phyloP scores from a whole-genome alignment of 129 eudicot species.

The Ambrosia trifida region DNA sequence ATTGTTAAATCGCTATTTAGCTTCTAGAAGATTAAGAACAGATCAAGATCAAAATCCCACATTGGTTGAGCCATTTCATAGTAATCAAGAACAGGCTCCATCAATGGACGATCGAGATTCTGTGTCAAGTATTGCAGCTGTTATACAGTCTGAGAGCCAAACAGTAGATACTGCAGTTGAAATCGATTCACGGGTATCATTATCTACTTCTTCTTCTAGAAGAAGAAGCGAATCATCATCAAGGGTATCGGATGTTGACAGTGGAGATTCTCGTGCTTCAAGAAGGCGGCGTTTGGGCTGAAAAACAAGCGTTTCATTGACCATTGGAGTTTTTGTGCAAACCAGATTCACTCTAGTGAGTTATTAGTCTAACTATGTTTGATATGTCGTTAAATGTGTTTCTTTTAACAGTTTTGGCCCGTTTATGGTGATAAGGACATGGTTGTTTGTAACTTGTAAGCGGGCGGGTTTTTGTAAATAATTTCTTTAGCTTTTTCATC shows the following conservation, averaged over 20 bases:
- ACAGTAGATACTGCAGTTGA: slow-evolving; percentile 80
- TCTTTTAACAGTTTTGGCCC: not conserved
- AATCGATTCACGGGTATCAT: slow-evolving; percentile 68
- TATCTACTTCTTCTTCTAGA: slow-evolving; percentile 81
- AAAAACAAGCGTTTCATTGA: slow-evolving; percentile 16
- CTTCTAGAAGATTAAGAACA: slow-evolving; percentile 62
- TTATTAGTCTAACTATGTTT: slow-evolving; percentile 10
- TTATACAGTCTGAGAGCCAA: slow-evolving; percentile 81
- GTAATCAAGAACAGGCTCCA: slow-evolving; percentile 48
- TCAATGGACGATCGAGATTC: slow-evolving; percentile 82
- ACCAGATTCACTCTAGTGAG: slow-evolving; percentile 4
- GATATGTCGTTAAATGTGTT: slow-evolving; percentile 2
- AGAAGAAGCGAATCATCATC: slow-evolving; percentile 64
- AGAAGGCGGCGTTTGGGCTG: slow-evolving; percentile 77
- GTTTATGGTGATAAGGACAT: slow-evolving; percentile 2
- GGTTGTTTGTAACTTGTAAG: not conserved
- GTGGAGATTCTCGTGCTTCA: slow-evolving; percentile 80
- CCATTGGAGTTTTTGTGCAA: not conserved
- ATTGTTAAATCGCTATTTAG: slow-evolving; percentile 55
- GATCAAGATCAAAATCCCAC: slow-evolving; percentile 42
- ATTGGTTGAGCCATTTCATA: slow-evolving; percentile 42
- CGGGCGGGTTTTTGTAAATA: slow-evolving; percentile 22
- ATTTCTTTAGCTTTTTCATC: slow-evolving; percentile 19
- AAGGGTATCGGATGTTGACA: slow-evolving; percentile 78
- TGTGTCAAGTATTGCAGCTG: slow-evolving; percentile 90